phyloP scores from a whole-genome alignment of 129 eudicot genomes.

The Chrysanthemum seticuspe region DNA sequence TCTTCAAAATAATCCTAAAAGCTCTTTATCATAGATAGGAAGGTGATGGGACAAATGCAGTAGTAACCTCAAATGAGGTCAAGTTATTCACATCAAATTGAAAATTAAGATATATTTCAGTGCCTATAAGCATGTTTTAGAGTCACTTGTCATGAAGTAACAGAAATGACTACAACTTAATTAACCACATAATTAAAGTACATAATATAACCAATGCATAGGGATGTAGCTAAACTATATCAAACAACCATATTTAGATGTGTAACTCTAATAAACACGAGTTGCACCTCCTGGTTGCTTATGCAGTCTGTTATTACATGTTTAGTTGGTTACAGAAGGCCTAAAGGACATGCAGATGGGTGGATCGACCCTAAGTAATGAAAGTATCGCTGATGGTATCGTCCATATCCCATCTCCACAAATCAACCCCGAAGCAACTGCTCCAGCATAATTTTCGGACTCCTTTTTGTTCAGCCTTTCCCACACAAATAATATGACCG shows the following conservation, averaged over 20 bases:
- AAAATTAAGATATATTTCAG: background rate
- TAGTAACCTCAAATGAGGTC: too few relatives aligned
- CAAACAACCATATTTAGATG: background rate
- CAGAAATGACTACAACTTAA: background rate
- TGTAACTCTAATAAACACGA: background rate
- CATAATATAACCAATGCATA: background rate
- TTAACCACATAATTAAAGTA: background rate
- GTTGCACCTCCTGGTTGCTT: background rate
- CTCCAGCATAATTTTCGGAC: slow-evolving; percentile 35
- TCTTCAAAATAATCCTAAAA: too few relatives aligned
- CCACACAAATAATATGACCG: slow-evolving; percentile 33
- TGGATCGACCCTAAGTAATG: slow-evolving; percentile 41
- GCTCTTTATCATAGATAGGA: too few relatives aligned
- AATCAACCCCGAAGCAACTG: slow-evolving; percentile 34
- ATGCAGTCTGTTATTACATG: background rate
- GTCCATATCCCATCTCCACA: slow-evolving; percentile 39
- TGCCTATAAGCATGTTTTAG: background rate
- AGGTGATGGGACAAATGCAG: too few relatives aligned
- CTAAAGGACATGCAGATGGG: slow-evolving; percentile 96
- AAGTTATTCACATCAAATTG: too few relatives aligned
- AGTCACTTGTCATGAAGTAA: background rate
- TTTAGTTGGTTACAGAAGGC: slow-evolving; percentile 54
- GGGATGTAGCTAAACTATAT: too few relatives aligned
- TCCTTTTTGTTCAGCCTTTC: slow-evolving; percentile 53
- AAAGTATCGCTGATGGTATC: slow-evolving; percentile 34